A percentile compares a stretch with the other conserved stretches of the same genome.
Evolutionary conservation across 805 yeast genomes (phyloP).

Genomic region (Lachancea dasiensis): DNA sequence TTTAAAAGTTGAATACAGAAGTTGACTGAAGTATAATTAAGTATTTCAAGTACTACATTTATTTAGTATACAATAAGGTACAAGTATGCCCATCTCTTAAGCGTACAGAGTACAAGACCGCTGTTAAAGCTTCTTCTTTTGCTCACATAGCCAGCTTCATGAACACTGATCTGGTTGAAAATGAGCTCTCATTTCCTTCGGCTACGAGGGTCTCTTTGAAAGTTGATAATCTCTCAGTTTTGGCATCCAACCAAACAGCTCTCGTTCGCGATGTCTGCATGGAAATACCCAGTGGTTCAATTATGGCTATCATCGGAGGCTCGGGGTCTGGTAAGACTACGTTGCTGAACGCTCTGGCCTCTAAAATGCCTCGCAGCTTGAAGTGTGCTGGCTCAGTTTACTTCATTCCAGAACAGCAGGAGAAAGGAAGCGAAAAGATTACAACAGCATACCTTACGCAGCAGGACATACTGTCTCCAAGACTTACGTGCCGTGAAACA

Average conservation of each 20-base stretch:
- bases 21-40: too few relatives aligned
- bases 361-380: conserved; percentile 40
- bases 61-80: too few relatives aligned
- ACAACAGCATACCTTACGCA: conserved; percentile 61
- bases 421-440: conserved; percentile 9
- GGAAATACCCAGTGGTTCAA: conserved; percentile 51
- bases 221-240: conserved; percentile 24
- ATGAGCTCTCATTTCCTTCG: conserved; percentile 19
- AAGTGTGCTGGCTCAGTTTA: conserved; percentile 39
- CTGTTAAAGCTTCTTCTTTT: too few relatives aligned
- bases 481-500: conserved; percentile 67
- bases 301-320: conserved; percentile 82
- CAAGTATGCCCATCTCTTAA: too few relatives aligned
- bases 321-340: conserved; percentile 88
- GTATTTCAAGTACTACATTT: too few relatives aligned
- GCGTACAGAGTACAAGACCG: too few relatives aligned
- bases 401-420: conserved; percentile 17
- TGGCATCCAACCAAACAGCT: conserved; percentile 29
- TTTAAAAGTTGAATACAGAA: too few relatives aligned
- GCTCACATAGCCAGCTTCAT: too few relatives aligned
- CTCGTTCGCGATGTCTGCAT: conserved; percentile 50
- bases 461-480: conserved; percentile 66
- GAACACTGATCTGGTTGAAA: conserved; percentile 17
- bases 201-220: conserved; percentile 21
- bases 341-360: conserved; percentile 57